These are phyloP conservation scores for Boletus smithii DNA, from an alignment of 1,284 basidiomycete genomes.

Conservation along the genomic window DNA sequence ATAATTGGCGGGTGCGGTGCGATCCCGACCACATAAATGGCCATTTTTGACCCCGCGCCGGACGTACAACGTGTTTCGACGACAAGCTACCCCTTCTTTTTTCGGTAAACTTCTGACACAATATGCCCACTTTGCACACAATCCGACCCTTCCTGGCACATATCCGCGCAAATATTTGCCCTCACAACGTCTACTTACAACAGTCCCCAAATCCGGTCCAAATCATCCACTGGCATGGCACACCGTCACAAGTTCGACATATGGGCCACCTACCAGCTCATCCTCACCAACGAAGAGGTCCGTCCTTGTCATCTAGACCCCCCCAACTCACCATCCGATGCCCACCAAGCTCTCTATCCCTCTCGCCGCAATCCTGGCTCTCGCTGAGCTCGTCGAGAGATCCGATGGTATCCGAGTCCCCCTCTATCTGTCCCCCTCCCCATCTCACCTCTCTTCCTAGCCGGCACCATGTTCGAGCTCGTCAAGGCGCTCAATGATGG, in stretches of 20 bases:
- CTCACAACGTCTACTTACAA: no score
- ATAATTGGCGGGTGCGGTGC: slow-evolving; percentile 42
- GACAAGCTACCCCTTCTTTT: slow-evolving; percentile 32
- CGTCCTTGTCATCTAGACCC: slow-evolving; percentile 11
- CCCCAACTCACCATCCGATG: background rate
- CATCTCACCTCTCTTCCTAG: slow-evolving; percentile 34
- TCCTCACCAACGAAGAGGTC: slow-evolving; percentile 59
- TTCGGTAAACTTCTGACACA: slow-evolving; percentile 18
- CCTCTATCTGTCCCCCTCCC: slow-evolving; percentile 15
- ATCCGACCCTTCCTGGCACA: slow-evolving; percentile 3
- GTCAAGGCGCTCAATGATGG: slow-evolving; percentile 78
- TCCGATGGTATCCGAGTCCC: slow-evolving; percentile 59
- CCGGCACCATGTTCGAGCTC: slow-evolving; percentile 89
- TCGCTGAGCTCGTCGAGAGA: slow-evolving; percentile 72
- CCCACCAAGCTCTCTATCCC: slow-evolving; percentile 73
- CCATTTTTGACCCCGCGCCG: slow-evolving; percentile 43
- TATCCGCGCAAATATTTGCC: slow-evolving; percentile 34
- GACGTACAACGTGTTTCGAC: slow-evolving; percentile 58
- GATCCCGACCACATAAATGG: slow-evolving; percentile 45
- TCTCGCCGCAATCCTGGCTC: slow-evolving; percentile 80
- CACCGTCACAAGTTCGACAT: no score
- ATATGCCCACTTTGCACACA: slow-evolving; percentile 16
- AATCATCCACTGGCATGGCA: no score
- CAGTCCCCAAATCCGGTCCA: no score
- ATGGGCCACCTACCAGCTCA: slow-evolving; percentile 51